A percentile compares a stretch with the other conserved stretches of the same genome.
Evolutionary conservation across 1,284 basidiomycete genomes (phyloP).

Genomic region (Papiliotrema nemorosa): DNA sequence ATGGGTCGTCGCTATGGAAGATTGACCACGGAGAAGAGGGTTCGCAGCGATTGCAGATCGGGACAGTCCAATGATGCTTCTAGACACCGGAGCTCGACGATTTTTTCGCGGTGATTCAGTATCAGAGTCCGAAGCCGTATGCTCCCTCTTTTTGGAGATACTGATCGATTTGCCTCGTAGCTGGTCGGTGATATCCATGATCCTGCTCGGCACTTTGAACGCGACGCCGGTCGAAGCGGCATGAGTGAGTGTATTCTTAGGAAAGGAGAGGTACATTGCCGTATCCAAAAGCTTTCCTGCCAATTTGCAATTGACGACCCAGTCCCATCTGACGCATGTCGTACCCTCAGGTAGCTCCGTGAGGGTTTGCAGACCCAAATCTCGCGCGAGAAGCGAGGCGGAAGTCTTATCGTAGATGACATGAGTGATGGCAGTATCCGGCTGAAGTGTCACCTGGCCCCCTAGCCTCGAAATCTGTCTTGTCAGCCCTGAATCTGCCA

Average conservation of each 20-base stretch:
- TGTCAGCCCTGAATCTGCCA: background rate
- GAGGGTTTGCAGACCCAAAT: conserved; percentile 30
- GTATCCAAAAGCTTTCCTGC: conserved; percentile 23
- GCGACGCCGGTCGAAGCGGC: background rate
- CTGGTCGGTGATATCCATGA: conserved; percentile 29
- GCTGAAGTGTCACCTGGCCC: conserved; percentile 30
- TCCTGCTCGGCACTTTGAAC: conserved; percentile 5
- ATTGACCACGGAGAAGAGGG: background rate
- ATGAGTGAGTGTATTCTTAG: conserved; percentile 20
- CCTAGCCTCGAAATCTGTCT: conserved; percentile 34
- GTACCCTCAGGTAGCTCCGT: conserved; percentile 37
- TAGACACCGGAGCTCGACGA: conserved; percentile 1
- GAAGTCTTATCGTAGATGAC: conserved; percentile 36
- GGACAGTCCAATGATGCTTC: background rate
- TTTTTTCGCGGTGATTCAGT: conserved; percentile 31
- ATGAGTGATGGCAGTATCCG: conserved; percentile 42
- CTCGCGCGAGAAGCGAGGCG: conserved; percentile 18
- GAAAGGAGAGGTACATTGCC: conserved; percentile 29
- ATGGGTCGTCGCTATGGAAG: conserved; percentile 26
- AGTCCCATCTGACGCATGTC: conserved; percentile 39
- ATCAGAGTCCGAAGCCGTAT: conserved; percentile 35
- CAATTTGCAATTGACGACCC: conserved; percentile 33
- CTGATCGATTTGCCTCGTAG: conserved; percentile 16
- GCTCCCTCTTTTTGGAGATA: conserved; percentile 28
- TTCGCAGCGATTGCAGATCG: background rate